Conservation (phyloP, 2,329 filamentous ascomycete species). For the Mycosphaerella arachidis region DNA sequence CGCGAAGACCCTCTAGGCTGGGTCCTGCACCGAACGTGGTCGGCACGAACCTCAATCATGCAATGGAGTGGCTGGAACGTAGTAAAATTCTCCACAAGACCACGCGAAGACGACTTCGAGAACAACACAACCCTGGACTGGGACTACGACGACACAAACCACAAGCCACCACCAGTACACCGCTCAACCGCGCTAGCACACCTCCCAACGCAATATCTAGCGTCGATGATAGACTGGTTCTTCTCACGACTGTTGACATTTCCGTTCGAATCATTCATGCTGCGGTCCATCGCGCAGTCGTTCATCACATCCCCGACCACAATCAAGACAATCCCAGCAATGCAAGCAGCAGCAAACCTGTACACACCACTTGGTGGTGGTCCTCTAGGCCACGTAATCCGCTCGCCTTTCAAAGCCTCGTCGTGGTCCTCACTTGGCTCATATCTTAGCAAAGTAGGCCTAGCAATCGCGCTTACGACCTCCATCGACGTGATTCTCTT, state of each 20-base stretch:
- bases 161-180: constrained; percentile 8
- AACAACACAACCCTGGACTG: constrained; percentile 4
- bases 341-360: constrained; percentile 1
- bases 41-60: constrained; percentile 16
- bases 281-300: constrained; percentile 19
- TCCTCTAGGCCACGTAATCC: background rate
- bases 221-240: constrained; percentile 19
- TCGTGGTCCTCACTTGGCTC: background rate
- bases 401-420: background rate
- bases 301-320: constrained; percentile 16
- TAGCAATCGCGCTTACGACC: constrained; percentile 19
- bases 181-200: constrained; percentile 24
- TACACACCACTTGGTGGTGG: constrained; percentile 13
- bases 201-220: constrained; percentile 21
- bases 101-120: constrained; percentile 5
- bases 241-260: constrained; percentile 21
- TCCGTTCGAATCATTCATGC: constrained; percentile 24
- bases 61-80: constrained; percentile 23
- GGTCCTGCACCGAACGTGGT: constrained; percentile 20
- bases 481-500: constrained; percentile 20
- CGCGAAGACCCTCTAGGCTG: constrained; percentile 23
- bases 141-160: background rate
- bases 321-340: background rate
- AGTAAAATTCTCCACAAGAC: constrained; percentile 1
- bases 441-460: constrained; percentile 21